Base-by-base conservation (phyloP, 371 early-diverging fungal genomes). In the Batrachochytrium dendrobatidis region DNA sequence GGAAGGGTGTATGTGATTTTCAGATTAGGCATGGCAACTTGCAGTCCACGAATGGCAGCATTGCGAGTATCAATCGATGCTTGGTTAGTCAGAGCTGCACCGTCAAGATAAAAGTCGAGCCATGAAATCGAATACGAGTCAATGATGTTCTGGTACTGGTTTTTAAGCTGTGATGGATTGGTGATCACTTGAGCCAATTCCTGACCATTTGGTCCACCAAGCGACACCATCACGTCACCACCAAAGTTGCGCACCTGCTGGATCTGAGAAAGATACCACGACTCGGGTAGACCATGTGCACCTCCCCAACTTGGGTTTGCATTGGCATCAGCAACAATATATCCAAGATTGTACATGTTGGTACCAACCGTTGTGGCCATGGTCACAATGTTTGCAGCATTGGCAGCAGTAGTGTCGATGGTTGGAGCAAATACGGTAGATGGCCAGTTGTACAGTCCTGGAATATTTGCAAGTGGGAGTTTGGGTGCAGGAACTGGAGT, bases 31-130 rank as follows among this genome's bases (percentile, higher is more conserved):
- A 60, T 53, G 5, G 58, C 45, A 28, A 48, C 34, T 28, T 61
- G 39, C 15, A 73, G 29, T 6, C 46, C 51, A n/a, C 48, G 43
- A 30, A 73, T 39, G 15, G 69, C 73, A 34, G 62, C 51, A 59
- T 65, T 66, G 24, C 73, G 56, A n/a, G 66, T 46, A 7, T 65
- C 64, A 20, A 62, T 64, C 33, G 62, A 17, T n/a, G 65, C 67
- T 10, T 26, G 50, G 56, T 61, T 58, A n/a, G 17, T 17, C 5
- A 68, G 12, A 6, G 65, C 54, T 2, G 32, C 44, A 10, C 70
- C 70, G 49, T 70, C 70, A 29, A 73, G 49, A 43, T 70, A 70
- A 55, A 73, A 70, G 49, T 73, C 74, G 30, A 63, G 51, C 60
- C 65, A 68, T 8, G 46, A 61, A n/a, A 49, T 55, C 25, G 30